Conservation (phyloP, 169 alveolate species). For the Condylostoma magnum region DNA sequence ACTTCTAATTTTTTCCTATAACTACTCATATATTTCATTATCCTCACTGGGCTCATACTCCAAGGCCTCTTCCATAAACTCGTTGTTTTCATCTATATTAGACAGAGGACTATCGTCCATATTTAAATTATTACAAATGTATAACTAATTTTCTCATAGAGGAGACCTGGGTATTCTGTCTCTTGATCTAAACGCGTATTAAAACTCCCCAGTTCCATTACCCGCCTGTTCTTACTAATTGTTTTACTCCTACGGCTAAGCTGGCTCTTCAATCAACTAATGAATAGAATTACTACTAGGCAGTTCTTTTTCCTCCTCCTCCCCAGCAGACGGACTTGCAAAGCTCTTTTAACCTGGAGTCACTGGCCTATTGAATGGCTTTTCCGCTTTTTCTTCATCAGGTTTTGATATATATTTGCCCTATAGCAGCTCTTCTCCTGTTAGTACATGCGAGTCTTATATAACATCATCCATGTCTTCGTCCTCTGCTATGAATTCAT, state of each 20-base stretch:
- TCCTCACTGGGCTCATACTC: too few species aligned
- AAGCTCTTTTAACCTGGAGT: constrained; percentile 5
- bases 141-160: too few species aligned
- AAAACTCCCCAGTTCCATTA: constrained; percentile 28
- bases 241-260: not conserved
- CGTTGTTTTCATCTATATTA: too few species aligned
- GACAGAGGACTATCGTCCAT: too few species aligned
- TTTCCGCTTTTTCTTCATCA: not conserved
- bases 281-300: not conserved
- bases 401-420: constrained; percentile 1
- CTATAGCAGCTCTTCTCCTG: constrained; percentile 62
- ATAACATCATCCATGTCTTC: constrained; percentile 69
- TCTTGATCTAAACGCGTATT: constrained; percentile 23
- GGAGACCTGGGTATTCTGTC: constrained; percentile 28
- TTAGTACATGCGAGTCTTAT: constrained; percentile 40
- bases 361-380: constrained; percentile 22
- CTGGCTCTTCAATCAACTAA: not conserved
- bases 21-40: too few species aligned
- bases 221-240: not conserved
- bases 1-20: too few species aligned
- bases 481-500: constrained; percentile 63
- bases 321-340: too few species aligned
- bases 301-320: not conserved
- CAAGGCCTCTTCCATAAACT: too few species aligned
- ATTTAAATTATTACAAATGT: too few species aligned